Conservation (phyloP, 768 basidiomycete species). For the Mycena metata region DNA sequence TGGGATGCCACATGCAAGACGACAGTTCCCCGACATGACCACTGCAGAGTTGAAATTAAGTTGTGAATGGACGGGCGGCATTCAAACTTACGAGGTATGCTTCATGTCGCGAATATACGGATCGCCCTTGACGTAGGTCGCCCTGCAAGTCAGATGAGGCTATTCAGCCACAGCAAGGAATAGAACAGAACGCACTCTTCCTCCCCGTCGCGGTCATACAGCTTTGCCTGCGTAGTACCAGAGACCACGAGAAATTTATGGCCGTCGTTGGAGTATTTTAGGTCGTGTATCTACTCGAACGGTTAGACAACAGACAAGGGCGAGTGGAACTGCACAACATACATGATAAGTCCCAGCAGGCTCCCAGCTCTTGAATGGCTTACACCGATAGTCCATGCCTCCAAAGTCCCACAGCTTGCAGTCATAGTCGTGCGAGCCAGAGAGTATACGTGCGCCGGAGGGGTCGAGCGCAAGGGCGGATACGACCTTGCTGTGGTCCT, state of each 20-base stretch:
- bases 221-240: conserved; percentile 87
- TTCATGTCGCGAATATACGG: conserved; percentile 99
- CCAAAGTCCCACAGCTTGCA: conserved; percentile 99
- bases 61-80: conserved; percentile 25
- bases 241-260: conserved; percentile 89
- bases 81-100: conserved; percentile 86
- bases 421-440: conserved; percentile 98
- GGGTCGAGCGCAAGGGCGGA: conserved; percentile 94
- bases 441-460: conserved; percentile 90
- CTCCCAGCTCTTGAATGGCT: conserved; percentile 98
- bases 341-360: conserved; percentile 95
- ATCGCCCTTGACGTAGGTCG: conserved; percentile 92
- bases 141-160: conserved; percentile 71
- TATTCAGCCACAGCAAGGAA: conserved; percentile 46
- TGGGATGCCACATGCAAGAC: conserved; percentile 94
- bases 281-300: conserved; percentile 81
- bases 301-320: conserved; percentile 24
- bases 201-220: conserved; percentile 94
- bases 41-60: conserved; percentile 54
- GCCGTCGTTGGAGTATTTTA: conserved; percentile 91
- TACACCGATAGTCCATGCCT: conserved; percentile 91
- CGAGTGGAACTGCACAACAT: conserved; percentile 39
- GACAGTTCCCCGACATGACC: conserved; percentile 96
- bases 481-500: conserved; percentile 96
- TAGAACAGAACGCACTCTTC: conserved; percentile 75